Percentiles rank a stretch among this genome's conserved stretches.
These are phyloP conservation scores for Pythium dissotocum DNA, from an alignment of 352 stramenopile species.

Conservation along the genomic window DNA sequence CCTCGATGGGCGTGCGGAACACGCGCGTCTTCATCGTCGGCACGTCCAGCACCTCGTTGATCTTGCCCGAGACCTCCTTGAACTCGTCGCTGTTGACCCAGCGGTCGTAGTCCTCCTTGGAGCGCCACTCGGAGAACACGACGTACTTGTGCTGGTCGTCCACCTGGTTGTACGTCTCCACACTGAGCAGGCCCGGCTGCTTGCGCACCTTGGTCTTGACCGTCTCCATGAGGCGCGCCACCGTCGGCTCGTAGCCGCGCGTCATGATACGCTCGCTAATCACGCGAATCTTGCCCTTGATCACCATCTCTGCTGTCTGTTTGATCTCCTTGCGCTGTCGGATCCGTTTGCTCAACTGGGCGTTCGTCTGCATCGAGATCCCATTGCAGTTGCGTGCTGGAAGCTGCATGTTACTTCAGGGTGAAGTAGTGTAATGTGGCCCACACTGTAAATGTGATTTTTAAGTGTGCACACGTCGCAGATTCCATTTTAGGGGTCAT, in stretches of 20 bases:
- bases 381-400: slow-evolving; percentile 21
- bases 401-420: slow-evolving; percentile 22
- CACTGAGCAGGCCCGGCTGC: slow-evolving; percentile 72
- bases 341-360: slow-evolving; percentile 13
- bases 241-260: slow-evolving; percentile 81
- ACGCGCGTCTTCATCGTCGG: slow-evolving; percentile 80
- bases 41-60: slow-evolving; percentile 85
- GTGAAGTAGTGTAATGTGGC: slow-evolving; percentile 27
- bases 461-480: slow-evolving; percentile 25
- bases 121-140: slow-evolving; percentile 88
- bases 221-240: slow-evolving; percentile 84
- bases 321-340: not conserved
- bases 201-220: slow-evolving; percentile 80
- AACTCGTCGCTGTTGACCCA: slow-evolving; percentile 81
- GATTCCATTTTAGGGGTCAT: slow-evolving; percentile 3
- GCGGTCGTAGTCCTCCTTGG: slow-evolving; percentile 76
- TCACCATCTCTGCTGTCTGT: slow-evolving; percentile 3
- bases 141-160: slow-evolving; percentile 88
- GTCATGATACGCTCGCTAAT: slow-evolving; percentile 89
- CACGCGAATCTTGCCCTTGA: slow-evolving; percentile 43
- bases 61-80: slow-evolving; percentile 72
- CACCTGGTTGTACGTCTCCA: slow-evolving; percentile 77
- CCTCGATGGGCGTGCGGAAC: slow-evolving; percentile 75
- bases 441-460: slow-evolving; percentile 5
- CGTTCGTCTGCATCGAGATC: slow-evolving; percentile 21